Evolutionary conservation across 2,329 filamentous ascomycete species (phyloP), one percentile per base, ranked within the genome.

Genomic region (Pseudogymnoascus sp.): DNA sequence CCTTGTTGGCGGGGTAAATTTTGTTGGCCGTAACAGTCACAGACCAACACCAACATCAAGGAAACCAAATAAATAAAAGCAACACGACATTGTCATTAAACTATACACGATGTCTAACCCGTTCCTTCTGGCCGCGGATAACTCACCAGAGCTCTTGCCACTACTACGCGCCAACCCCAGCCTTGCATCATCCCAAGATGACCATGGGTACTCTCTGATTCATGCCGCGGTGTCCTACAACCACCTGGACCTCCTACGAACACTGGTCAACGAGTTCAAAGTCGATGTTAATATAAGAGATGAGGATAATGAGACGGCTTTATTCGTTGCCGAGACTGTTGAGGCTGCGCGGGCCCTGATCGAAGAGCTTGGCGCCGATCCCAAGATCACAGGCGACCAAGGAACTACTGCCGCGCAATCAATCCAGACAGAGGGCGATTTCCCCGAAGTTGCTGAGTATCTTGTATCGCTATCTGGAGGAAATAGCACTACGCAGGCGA

Each of bases 191-290:
- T 76, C 81, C 58, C 90, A 95, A 75, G 94, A 99, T 73, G 84
- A 88, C 62, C 88, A 96, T 69, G 94, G 94, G 68, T 99, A 99
- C 76, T 95, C 91, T 52, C 83, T 97, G 23, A 77, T 97, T 56
- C 94, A 99, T 74, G 94, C 94, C 58, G 90, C 92, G 13, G 86
- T 90, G 15, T 96, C 92, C 66, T 99, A 97, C 79, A 88, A 87
- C 71, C 92, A 97, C 71, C 75, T 90, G 34, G 82, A 88, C 60
- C 84, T 99, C 13, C 80, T 96, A 13, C 86, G 88, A 62, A 74
- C 83, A 0, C 80, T 99, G 5, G 79, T 96, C 26, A 78, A 78
- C 52, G 89, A 92, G 33, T 90, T 92, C 73, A 75, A 84, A 10
- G 92, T 92, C 21, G 78, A 92, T 62, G 82, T 91, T 55, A 86